Base-by-base conservation (phyloP, 2,329 filamentous ascomycete genomes). In the Penicillium brasilianum region DNA sequence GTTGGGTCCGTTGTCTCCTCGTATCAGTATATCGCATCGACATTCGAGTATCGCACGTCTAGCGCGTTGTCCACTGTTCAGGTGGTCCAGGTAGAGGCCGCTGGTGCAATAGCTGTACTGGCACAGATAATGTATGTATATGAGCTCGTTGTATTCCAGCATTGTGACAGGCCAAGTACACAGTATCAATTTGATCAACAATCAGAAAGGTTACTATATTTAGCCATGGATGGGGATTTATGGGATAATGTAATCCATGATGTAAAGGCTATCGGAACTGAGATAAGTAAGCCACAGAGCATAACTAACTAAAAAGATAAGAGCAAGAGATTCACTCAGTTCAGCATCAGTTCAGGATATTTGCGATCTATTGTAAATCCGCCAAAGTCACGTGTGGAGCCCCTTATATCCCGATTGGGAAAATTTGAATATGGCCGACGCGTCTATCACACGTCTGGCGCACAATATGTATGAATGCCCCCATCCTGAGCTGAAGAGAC, bases 61-160 rank as follows among this genome's bases (percentile, higher is more conserved):
- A 61, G 56, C 43, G 57, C 57, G 2, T 13, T 64, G 16, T 28
- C 59, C 14, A 49, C 60, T 13, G 22, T 58, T 28, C 57, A 62
- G 18, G 34, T 57, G 22, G 22, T 56, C 6, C 37, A 57, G 20
- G 36, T 58, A 11, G 14, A 36, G 4, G 50, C 57, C n/a, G 49
- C 55, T 2, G 83, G 79, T 0, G 74, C 71, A 0, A 76, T 81
- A 71, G 68, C 72, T 7, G 67, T 71, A 18, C 64, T 73, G 4
- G 70, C 69, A 0, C 68, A 75, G 18, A 71, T 76, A 4, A 73
- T 81, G 59, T 81, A 80, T 59, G 6, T 28, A 28, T 28, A 28
- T 28, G 25, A 28, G 25, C 25, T 28, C 25, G 25, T 28, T 28
- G 6, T 28, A 28, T 28, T 28, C 3, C 6, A 28, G 25, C 3